Conservation (phyloP, 2,329 filamentous ascomycete species). For the Alternaria ethzedia region DNA sequence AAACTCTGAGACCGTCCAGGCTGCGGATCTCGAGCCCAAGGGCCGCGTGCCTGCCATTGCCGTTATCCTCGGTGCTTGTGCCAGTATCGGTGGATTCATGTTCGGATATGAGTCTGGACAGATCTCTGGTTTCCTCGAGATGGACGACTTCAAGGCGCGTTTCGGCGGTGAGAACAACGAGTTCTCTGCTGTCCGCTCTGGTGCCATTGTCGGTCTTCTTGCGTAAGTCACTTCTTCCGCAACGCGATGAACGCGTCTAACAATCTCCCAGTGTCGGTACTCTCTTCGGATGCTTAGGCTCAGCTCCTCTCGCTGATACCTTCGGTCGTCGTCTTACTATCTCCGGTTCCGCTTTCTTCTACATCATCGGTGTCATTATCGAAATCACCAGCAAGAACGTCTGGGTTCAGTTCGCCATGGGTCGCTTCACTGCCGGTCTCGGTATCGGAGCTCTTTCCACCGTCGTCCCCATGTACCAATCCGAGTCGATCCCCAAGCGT, state of each 20-base stretch:
- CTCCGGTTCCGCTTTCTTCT: slow-evolving; percentile 66
- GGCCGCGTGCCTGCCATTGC: slow-evolving; percentile 37
- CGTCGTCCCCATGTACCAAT: slow-evolving; percentile 66
- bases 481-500: slow-evolving; percentile 68
- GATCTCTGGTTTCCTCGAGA: slow-evolving; percentile 40
- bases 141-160: slow-evolving; percentile 41
- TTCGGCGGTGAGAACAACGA: slow-evolving; percentile 42
- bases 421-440: slow-evolving; percentile 68
- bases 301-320: slow-evolving; percentile 65
- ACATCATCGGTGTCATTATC: slow-evolving; percentile 68
- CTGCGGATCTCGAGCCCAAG: slow-evolving; percentile 19
- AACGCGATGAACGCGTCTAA: slow-evolving; percentile 4
- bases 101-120: slow-evolving; percentile 34
- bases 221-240: slow-evolving; percentile 25
- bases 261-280: slow-evolving; percentile 62
- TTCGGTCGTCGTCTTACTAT: slow-evolving; percentile 69
- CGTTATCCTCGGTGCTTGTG: slow-evolving; percentile 38
- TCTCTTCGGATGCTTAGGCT: slow-evolving; percentile 71
- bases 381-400: slow-evolving; percentile 65
- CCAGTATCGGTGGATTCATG: slow-evolving; percentile 47
- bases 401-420: slow-evolving; percentile 70
- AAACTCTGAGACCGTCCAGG: slow-evolving; percentile 21
- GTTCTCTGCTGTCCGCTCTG: slow-evolving; percentile 43
- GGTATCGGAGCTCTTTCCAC: slow-evolving; percentile 71
- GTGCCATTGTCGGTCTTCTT: slow-evolving; percentile 46